Conservation (phyloP, 148 eudicot species). For the Rhododendron kiyosumense region DNA sequence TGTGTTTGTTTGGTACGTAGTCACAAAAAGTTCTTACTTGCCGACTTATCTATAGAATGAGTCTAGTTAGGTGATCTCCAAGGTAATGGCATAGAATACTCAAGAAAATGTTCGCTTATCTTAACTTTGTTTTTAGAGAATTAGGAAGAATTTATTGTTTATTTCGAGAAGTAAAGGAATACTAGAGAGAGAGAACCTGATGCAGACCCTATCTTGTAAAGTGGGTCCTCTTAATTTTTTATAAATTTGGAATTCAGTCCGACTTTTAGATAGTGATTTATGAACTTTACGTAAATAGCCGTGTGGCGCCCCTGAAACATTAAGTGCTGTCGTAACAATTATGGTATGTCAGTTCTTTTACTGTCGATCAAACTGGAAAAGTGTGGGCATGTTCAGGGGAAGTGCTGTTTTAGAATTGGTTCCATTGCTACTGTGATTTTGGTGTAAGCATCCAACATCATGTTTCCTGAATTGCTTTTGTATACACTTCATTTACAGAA, state of each 20-base stretch:
- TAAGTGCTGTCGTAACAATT: neutral
- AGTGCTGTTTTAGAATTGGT: neutral
- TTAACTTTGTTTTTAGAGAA: neutral
- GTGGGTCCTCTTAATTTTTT: neutral
- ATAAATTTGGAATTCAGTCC: neutral
- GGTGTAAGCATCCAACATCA: neutral
- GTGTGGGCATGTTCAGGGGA: neutral
- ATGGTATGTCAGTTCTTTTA: neutral
- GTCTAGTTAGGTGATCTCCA: neutral
- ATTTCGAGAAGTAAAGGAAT: neutral
- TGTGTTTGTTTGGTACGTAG: neutral
- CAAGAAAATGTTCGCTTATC: neutral
- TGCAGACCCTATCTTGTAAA: no score
- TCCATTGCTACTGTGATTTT: neutral
- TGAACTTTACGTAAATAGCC: neutral
- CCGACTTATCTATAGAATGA: neutral
- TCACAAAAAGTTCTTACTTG: neutral
- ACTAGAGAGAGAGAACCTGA: neutral
- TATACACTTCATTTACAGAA: conserved; percentile 37
- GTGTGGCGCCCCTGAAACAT: neutral
- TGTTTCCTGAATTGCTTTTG: neutral
- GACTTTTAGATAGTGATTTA: neutral
- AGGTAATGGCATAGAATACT: neutral
- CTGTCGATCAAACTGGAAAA: neutral
- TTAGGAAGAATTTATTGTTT: neutral